Evolutionary conservation across 2,329 filamentous ascomycete genomes (phyloP).

Genomic region (Emericellopsis cladophorae): DNA sequence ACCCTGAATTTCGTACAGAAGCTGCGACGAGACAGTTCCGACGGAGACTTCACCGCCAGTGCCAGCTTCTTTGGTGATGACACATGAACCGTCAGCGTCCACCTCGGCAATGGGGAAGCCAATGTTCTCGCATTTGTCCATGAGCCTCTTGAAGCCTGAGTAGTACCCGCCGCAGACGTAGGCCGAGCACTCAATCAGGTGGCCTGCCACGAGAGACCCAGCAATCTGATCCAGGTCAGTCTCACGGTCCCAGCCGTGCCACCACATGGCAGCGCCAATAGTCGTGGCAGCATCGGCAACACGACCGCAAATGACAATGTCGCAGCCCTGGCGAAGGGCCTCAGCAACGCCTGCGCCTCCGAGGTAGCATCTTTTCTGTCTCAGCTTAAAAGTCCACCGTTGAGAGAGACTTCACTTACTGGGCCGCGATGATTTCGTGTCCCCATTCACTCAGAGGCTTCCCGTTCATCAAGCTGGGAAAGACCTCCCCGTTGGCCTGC

Average conservation of each 20-base stretch:
- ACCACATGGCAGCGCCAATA: slow-evolving; percentile 42
- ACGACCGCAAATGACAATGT: slow-evolving; percentile 35
- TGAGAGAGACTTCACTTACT: slow-evolving; percentile 1
- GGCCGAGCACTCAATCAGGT: slow-evolving; percentile 39
- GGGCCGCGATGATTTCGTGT: slow-evolving; percentile 1
- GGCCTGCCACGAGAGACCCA: slow-evolving; percentile 34
- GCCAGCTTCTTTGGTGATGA: slow-evolving; percentile 20
- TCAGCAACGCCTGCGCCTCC: slow-evolving; percentile 16
- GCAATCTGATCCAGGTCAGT: slow-evolving; percentile 33
- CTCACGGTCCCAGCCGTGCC: slow-evolving; percentile 41
- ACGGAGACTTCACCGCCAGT: slow-evolving; percentile 21
- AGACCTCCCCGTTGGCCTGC: slow-evolving; percentile 8
- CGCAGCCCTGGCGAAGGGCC: slow-evolving; percentile 26
- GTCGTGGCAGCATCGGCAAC: slow-evolving; percentile 37
- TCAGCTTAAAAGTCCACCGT: background rate
- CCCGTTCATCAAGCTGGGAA: slow-evolving; percentile 11
- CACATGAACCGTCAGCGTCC: slow-evolving; percentile 13
- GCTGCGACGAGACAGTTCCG: slow-evolving; percentile 20
- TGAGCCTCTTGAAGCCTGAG: slow-evolving; percentile 26
- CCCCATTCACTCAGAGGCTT: slow-evolving; percentile 8
- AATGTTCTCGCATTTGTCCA: slow-evolving; percentile 14
- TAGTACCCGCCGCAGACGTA: slow-evolving; percentile 45
- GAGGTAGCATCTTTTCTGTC: slow-evolving; percentile 6
- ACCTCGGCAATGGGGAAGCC: slow-evolving; percentile 26
- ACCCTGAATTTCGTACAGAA: slow-evolving; percentile 32